Evolutionary conservation across 1,139 yeast genomes (phyloP), one percentile per base, ranked within the genome.

Genomic region (Hyphopichia khmerensis): DNA sequence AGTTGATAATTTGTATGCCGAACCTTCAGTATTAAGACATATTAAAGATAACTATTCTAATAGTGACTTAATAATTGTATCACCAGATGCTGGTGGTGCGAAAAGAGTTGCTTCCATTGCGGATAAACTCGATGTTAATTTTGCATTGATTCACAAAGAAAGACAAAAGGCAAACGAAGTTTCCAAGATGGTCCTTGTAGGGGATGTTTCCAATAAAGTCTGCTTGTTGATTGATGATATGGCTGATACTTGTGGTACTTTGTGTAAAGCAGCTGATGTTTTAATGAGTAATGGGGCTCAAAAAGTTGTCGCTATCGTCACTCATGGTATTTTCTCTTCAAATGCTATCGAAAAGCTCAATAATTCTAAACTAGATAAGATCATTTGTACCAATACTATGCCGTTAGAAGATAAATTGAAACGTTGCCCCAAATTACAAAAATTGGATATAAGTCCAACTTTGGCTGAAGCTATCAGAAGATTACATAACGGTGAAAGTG

Each of bases 11-110:
- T 72, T 93, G 55, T 93, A 91, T 57, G 97, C 96, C 26, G 98
- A 93, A 65, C 99, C 98, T 43, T 82, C 89, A 55, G 96, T 88
- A 31, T 88, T 91, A 46, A 77, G 93, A 59, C 91, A 89, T 61
- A 89, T 93, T 48, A 80, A 81, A 50, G 96, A 88, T 55, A 77
- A 83, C 51, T 77, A 87, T 45, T 75, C 78, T 48, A 68, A 66
- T 54, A 72, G 79, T 35, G 83, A 89, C 49, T 82, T 95, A 31
- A 89, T 91, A 45, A 86, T 93, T 47, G 89, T 90, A 18, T 89
- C 97, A 1, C 99, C 99, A 3, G 99, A 93, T 70, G 99, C 99
- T 4, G 99, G 99, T 57, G 99, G 99, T 45, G 99, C 99, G 46
- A 93, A 93, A 66, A 81, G 99, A 60, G 99, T 96, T 10, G 98